A percentile compares a stretch with the other conserved stretches of the same genome.
Conservation (phyloP, 2,329 filamentous ascomycete species). For the Amphichorda felina region DNA sequence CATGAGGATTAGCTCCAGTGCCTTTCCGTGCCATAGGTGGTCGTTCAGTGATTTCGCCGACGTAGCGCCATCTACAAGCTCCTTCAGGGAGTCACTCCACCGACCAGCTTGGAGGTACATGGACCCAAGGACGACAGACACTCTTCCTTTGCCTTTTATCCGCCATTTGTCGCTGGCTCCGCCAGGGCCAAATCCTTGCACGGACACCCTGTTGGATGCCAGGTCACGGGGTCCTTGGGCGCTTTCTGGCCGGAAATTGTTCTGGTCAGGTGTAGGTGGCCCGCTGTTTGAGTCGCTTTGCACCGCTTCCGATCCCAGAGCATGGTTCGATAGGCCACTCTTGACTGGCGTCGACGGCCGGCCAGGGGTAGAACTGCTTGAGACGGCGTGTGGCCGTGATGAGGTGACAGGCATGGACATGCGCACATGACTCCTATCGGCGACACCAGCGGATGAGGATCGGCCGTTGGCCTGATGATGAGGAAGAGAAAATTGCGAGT, state of each 20-base stretch:
- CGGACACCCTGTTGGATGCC: conserved; percentile 46
- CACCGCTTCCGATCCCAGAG: conserved; percentile 36
- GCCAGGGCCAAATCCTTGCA: conserved; percentile 59
- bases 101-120: conserved; percentile 81
- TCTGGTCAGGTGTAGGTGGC: conserved; percentile 28
- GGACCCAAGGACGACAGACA: conserved; percentile 69
- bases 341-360: conserved; percentile 39
- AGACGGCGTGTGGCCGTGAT: conserved; percentile 27
- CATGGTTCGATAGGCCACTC: conserved; percentile 34
- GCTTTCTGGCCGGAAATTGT: conserved; percentile 21
- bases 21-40: conserved; percentile 96
- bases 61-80: conserved; percentile 68
- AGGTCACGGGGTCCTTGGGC: conserved; percentile 34
- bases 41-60: conserved; percentile 73
- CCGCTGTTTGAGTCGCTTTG: conserved; percentile 19
- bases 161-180: conserved; percentile 67
- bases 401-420: conserved; percentile 74
- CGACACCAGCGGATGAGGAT: conserved; percentile 36
- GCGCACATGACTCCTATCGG: conserved; percentile 51
- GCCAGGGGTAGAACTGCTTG: conserved; percentile 31
- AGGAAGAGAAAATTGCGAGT: conserved; percentile 39
- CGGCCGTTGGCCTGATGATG: conserved; percentile 27
- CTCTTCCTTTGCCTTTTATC: conserved; percentile 68
- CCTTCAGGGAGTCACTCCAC: conserved; percentile 79
- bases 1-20: conserved; percentile 75